Percentiles rank a stretch among this genome's conserved stretches.
These are phyloP conservation scores for Fusarium anthophilum DNA, from an alignment of 2,329 filamentous ascomycete species.

Conservation along the genomic window DNA sequence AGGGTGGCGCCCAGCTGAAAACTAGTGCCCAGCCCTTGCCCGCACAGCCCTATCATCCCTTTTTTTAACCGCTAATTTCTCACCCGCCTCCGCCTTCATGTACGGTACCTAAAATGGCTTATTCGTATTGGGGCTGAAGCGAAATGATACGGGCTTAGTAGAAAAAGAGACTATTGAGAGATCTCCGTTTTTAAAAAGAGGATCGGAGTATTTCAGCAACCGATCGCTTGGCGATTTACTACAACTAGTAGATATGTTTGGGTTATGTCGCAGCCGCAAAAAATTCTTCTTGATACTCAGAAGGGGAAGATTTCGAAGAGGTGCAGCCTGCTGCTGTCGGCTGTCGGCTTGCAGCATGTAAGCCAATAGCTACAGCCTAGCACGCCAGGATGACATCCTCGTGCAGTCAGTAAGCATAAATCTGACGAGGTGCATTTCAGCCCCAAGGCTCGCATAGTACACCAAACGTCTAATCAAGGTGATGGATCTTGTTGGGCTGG, in stretches of 20 bases:
- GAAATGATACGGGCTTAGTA: neutral
- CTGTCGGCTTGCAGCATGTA: neutral
- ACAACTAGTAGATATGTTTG: rapidly evolving
- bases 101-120: neutral
- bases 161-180: too few species aligned
- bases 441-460: neutral
- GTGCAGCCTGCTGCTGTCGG: neutral
- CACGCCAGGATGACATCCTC: neutral
- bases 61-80: conserved; percentile 7
- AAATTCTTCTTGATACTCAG: neutral
- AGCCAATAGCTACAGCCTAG: neutral
- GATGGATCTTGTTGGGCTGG: too few species aligned
- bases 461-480: too few species aligned
- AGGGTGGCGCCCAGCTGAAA: conserved; percentile 20
- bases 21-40: neutral
- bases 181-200: neutral
- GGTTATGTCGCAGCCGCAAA: rapidly evolving
- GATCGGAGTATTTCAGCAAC: neutral
- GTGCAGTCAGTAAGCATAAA: neutral
- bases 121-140: neutral
- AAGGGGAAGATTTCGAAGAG: rapidly evolving
- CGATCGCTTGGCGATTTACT: neutral
- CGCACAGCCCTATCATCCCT: neutral
- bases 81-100: neutral
- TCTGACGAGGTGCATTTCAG: neutral